These are phyloP conservation scores for Coemansia sp. DNA, from an alignment of 192 early-diverging fungal species.

Conservation along the genomic window DNA sequence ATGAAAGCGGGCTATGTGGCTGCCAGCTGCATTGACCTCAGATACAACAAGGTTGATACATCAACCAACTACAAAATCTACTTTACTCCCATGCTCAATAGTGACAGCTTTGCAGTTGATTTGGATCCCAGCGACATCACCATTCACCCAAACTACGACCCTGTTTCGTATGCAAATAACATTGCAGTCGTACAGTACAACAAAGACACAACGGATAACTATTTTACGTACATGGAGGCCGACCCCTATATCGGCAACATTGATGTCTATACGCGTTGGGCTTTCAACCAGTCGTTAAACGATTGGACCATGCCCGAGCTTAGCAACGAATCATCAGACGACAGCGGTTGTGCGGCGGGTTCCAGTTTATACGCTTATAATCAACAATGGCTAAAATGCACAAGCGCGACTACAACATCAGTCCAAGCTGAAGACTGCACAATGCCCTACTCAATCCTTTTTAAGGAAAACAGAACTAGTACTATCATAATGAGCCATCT, in stretches of 20 bases:
- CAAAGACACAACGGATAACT: not conserved
- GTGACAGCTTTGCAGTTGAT: not conserved
- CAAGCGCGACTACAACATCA: conserved; percentile 20
- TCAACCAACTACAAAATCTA: conserved; percentile 16
- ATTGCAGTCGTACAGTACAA: conserved; percentile 22
- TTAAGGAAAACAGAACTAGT: not conserved
- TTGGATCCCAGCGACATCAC: conserved; percentile 11
- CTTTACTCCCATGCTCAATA: conserved; percentile 4
- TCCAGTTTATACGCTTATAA: conserved; percentile 25
- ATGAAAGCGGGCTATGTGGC: conserved; percentile 23
- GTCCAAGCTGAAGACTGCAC: conserved; percentile 13
- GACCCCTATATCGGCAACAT: not conserved
- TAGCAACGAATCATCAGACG: not conserved
- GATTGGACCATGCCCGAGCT: not conserved
- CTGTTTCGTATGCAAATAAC: conserved; percentile 33
- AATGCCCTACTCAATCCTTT: conserved; percentile 18
- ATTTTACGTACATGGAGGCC: not conserved
- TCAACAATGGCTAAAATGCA: conserved; percentile 24
- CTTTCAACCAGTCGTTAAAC: not conserved
- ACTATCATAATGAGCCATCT: not conserved
- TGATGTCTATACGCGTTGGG: not conserved
- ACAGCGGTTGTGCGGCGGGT: not conserved
- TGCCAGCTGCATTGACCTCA: conserved; percentile 23
- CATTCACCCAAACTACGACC: conserved; percentile 29
- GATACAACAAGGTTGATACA: not conserved